A percentile compares a stretch with the other conserved stretches of the same genome.
Conservation (phyloP, 2,329 filamentous ascomycete genomes). For the Pseudofabraea citricarpa region DNA sequence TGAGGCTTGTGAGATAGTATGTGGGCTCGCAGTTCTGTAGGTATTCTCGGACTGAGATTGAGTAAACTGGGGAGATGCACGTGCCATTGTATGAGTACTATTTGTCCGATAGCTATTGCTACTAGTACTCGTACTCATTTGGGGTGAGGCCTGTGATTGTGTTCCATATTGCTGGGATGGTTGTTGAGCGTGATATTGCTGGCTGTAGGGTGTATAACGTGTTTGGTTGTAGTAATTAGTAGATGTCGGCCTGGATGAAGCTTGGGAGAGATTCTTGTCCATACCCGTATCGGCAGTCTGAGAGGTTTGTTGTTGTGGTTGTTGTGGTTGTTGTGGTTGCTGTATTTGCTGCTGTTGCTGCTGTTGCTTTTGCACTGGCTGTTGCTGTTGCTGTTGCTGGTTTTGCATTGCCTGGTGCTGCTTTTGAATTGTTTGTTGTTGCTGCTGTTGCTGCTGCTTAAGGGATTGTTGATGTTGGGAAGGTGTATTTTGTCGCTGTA, state of each 20-base stretch:
- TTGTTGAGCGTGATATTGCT: slow-evolving; percentile 27
- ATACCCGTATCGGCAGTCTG: slow-evolving; percentile 22
- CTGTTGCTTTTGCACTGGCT: slow-evolving; percentile 11
- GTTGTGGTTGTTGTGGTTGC: slow-evolving; percentile 8
- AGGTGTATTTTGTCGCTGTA: slow-evolving; percentile 22
- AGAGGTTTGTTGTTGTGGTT: slow-evolving; percentile 14
- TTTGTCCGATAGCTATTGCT: slow-evolving; percentile 17
- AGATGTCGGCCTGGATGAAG: slow-evolving; percentile 16
- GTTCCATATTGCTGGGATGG: slow-evolving; percentile 22
- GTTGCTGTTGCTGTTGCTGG: slow-evolving; percentile 7
- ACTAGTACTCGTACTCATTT: slow-evolving; percentile 18
- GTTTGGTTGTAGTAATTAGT: slow-evolving; percentile 22
- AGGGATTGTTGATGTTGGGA: slow-evolving; percentile 18
- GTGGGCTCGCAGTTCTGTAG: slow-evolving; percentile 25
- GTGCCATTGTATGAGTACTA: slow-evolving; percentile 19
- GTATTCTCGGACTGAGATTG: slow-evolving; percentile 22
- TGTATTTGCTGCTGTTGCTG: slow-evolving; percentile 18
- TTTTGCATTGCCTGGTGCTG: slow-evolving; percentile 17
- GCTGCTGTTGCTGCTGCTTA: slow-evolving; percentile 21
- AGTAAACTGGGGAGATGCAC: slow-evolving; percentile 24
- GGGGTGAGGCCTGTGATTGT: slow-evolving; percentile 23
- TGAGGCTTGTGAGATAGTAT: slow-evolving; percentile 22
- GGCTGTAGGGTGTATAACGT: slow-evolving; percentile 18
- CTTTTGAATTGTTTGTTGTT: slow-evolving; percentile 13
- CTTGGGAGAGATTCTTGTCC: too few species aligned